A percentile compares a stretch with the other conserved stretches of the same genome.
Conservation (phyloP, 2,329 filamentous ascomycete genomes). For the Colletotrichum sp. region DNA sequence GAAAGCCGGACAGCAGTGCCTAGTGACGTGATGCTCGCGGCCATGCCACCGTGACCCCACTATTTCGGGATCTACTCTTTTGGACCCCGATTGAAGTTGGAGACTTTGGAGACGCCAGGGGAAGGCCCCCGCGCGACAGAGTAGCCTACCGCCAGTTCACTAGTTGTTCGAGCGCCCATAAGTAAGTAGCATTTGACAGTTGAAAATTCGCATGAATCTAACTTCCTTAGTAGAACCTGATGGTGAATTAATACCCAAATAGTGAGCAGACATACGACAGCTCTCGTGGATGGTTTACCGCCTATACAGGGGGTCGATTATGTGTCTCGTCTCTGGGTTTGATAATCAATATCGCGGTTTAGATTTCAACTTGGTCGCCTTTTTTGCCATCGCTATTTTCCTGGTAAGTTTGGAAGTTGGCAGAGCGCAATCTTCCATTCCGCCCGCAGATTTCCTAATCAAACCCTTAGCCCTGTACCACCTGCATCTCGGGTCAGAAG, state of each 20-base stretch:
- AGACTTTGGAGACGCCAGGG: background rate
- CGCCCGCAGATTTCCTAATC: background rate
- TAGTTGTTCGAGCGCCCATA: background rate
- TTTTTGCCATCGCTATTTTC: rapidly evolving
- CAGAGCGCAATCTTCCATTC: rapidly evolving
- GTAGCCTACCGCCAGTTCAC: background rate
- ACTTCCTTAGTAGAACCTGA: rapidly evolving
- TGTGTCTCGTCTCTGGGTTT: background rate
- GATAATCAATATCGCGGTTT: rapidly evolving
- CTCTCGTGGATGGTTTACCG: background rate
- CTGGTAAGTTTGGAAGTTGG: background rate
- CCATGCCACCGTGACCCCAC: background rate
- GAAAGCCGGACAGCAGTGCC: background rate
- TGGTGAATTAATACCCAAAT: background rate
- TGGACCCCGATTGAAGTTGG: background rate
- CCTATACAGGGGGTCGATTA: background rate
- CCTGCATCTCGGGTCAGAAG: background rate
- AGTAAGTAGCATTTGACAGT: background rate
- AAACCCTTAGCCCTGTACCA: background rate
- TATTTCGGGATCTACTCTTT: background rate
- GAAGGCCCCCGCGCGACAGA: rapidly evolving
- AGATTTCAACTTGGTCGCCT: rapidly evolving
- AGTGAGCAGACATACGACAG: background rate
- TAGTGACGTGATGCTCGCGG: background rate
- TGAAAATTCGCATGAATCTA: background rate